Conservation (phyloP, 805 yeast genomes). For the Candida easanensis region DNA sequence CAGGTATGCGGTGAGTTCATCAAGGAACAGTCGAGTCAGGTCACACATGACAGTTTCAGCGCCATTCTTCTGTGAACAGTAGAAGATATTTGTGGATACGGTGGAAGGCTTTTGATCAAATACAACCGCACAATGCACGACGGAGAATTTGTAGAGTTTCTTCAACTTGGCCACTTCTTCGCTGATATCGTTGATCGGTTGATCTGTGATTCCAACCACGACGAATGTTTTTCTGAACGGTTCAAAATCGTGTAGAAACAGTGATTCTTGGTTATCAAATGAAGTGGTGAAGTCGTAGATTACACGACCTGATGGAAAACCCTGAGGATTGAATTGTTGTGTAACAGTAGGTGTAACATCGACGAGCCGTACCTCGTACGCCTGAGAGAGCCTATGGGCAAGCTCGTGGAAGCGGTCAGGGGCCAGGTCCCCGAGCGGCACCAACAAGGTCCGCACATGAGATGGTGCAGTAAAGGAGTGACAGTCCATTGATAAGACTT, state of each 20-base stretch:
- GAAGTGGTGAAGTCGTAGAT: conserved; percentile 52
- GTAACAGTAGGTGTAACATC: conserved; percentile 70
- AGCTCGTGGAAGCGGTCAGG: conserved; percentile 37
- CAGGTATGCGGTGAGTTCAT: conserved; percentile 63
- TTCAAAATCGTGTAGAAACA: conserved; percentile 82
- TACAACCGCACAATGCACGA: conserved; percentile 51
- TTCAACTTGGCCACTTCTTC: conserved; percentile 39
- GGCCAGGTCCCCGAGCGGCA: conserved; percentile 58
- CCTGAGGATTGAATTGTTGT: conserved; percentile 73
- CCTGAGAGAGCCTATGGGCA: conserved; percentile 41
- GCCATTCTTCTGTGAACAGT: conserved; percentile 21
- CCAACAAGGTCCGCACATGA: conserved; percentile 59
- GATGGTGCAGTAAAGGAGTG: conserved; percentile 62
- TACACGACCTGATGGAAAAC: conserved; percentile 75
- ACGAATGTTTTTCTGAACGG: conserved; percentile 79
- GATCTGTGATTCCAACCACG: conserved; percentile 45
- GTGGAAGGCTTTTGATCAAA: conserved; percentile 34
- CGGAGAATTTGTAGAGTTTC: conserved; percentile 46
- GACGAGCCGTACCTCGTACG: conserved; percentile 64
- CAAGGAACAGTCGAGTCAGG: conserved; percentile 60
- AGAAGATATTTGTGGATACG: conserved; percentile 1
- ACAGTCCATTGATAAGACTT: conserved; percentile 30
- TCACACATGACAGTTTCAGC: conserved; percentile 72
- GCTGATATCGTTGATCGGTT: conserved; percentile 15
- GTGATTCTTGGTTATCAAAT: conserved; percentile 50